Conservation (phyloP, 2,329 filamentous ascomycete species). For the Colletotrichum sp. region DNA sequence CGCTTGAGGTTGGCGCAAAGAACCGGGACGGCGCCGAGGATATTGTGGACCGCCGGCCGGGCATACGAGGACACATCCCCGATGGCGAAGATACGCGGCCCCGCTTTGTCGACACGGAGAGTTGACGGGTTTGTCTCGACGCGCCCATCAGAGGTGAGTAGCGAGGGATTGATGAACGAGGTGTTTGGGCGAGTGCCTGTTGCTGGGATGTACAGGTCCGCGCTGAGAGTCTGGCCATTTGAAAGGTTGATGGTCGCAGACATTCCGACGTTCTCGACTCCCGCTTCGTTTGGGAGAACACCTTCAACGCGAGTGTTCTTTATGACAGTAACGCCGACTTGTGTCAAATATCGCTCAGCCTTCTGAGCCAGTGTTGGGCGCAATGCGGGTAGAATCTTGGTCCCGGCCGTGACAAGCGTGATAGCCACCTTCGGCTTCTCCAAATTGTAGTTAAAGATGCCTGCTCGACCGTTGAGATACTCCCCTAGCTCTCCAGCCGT, state of each 20-base stretch:
- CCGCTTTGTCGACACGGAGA: slow-evolving; percentile 36
- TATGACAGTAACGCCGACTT: slow-evolving; percentile 51
- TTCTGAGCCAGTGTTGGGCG: slow-evolving; percentile 40
- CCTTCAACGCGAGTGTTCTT: slow-evolving; percentile 42
- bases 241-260: slow-evolving; percentile 41
- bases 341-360: slow-evolving; percentile 45
- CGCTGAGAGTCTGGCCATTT: slow-evolving; percentile 40
- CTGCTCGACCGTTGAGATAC: slow-evolving; percentile 50
- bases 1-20: slow-evolving; percentile 53
- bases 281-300: slow-evolving; percentile 34
- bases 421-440: slow-evolving; percentile 43
- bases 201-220: slow-evolving; percentile 55
- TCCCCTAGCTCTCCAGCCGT: slow-evolving; percentile 57
- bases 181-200: slow-evolving; percentile 47
- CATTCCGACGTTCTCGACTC: slow-evolving; percentile 27
- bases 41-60: slow-evolving; percentile 45
- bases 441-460: no score
- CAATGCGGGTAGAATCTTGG: slow-evolving; percentile 45
- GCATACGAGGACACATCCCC: slow-evolving; percentile 48
- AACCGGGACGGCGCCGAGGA: slow-evolving; percentile 44
- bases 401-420: slow-evolving; percentile 45
- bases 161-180: slow-evolving; percentile 34
- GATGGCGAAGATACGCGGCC: slow-evolving; percentile 48
- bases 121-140: slow-evolving; percentile 41
- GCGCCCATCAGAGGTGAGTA: slow-evolving; percentile 39